Percentiles rank a stretch among this genome's conserved stretches.
Evolutionary conservation across 176 grass and related monocot species (phyloP).

Genomic region (Tillandsia fasciculata): DNA sequence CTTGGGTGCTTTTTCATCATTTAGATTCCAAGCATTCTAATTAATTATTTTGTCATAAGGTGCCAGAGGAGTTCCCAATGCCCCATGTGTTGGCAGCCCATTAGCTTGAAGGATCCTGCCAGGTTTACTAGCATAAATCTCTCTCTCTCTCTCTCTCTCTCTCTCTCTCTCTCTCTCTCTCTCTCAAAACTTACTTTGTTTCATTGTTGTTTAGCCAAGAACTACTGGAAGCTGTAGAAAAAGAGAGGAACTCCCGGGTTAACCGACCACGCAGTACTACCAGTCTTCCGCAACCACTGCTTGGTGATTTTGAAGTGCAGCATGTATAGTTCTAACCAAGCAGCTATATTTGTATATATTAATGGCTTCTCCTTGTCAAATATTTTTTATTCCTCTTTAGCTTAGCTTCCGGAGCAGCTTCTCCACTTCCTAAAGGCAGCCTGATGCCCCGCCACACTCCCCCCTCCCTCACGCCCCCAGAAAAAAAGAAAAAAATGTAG

Average conservation of each 20-base stretch:
- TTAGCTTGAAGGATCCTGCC: conserved; percentile 82
- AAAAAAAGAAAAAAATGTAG: too few species aligned
- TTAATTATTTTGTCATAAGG: conserved; percentile 29
- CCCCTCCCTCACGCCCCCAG: too few species aligned
- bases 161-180: conserved; percentile 6
- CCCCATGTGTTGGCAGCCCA: conserved; percentile 91
- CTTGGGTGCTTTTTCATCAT: neutral
- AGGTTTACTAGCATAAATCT: conserved; percentile 29
- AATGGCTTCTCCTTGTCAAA: neutral
- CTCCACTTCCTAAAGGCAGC: too few species aligned
- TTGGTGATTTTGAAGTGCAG: conserved; percentile 82
- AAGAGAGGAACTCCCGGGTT: conserved; percentile 50
- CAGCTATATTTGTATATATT: conserved; percentile 7
- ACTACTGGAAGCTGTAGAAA: conserved; percentile 81
- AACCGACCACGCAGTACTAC: conserved; percentile 34
- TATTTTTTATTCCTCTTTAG: neutral
- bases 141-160: neutral
- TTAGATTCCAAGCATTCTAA: neutral
- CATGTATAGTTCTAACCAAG: conserved; percentile 26
- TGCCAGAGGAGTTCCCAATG: conserved; percentile 97
- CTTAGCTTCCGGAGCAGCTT: too few species aligned
- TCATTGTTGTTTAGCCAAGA: conserved; percentile 49
- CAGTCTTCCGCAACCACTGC: conserved; percentile 62
- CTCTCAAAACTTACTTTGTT: neutral
- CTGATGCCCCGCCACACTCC: too few species aligned